Evolutionary conservation across 345 rosid genomes (phyloP).

Genomic region (Populus tremula): DNA sequence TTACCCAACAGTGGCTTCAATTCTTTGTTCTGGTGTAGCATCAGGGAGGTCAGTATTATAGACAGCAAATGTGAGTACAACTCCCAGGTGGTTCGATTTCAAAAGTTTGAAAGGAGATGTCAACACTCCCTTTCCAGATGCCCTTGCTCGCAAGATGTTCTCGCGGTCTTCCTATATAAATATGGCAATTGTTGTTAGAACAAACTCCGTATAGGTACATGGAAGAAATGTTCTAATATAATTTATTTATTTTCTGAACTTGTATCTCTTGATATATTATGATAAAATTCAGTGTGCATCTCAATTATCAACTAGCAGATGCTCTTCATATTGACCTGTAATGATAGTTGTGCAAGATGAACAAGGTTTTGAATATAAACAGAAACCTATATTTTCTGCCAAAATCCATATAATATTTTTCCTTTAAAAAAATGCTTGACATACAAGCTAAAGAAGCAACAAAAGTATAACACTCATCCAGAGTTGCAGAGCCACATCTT

Average conservation of each 20-base stretch:
- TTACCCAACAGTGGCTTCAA: constrained; percentile 82
- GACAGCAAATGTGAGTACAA: constrained; percentile 89
- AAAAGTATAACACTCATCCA: not conserved
- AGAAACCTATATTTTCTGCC: not conserved
- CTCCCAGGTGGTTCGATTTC: constrained; percentile 88
- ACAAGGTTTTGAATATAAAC: not conserved
- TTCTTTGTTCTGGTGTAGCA: constrained; percentile 72
- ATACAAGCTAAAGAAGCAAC: not conserved
- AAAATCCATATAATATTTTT: not conserved
- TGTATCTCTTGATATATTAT: not conserved
- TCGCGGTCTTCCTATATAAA: constrained; percentile 77
- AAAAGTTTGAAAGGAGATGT: constrained; percentile 95
- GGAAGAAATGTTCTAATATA: constrained; percentile 7
- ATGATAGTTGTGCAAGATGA: not conserved
- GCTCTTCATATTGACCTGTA: not conserved
- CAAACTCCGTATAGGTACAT: not conserved
- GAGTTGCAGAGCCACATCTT: not conserved
- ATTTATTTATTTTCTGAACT: not conserved
- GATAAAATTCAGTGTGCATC: not conserved
- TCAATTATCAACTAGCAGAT: not conserved
- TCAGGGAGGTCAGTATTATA: constrained; percentile 63
- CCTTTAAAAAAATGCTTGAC: not conserved
- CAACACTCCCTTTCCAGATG: constrained; percentile 89
- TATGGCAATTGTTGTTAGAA: constrained; percentile 6
- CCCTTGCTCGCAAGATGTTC: constrained; percentile 88